Percentiles rank a stretch among this genome's conserved stretches.
These are phyloP conservation scores for Clonostachys sp. DNA, from an alignment of 2,329 filamentous ascomycete genomes.

Conservation along the genomic window DNA sequence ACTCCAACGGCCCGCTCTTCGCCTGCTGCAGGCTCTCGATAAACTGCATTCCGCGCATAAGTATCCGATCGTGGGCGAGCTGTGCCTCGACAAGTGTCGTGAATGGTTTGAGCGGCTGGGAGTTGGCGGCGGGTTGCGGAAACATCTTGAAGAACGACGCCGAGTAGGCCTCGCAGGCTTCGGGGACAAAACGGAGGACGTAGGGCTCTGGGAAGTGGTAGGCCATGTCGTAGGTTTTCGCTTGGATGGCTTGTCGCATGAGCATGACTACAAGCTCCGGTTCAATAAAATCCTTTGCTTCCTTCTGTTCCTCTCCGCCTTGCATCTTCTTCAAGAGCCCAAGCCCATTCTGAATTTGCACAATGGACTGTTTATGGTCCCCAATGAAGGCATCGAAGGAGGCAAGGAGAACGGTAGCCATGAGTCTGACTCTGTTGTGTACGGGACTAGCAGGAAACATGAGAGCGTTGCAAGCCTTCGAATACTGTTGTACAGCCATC, in stretches of 20 bases:
- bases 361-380: constrained; percentile 56
- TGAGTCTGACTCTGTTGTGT: constrained; percentile 48
- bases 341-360: constrained; percentile 56
- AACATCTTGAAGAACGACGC: constrained; percentile 24
- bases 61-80: constrained; percentile 49
- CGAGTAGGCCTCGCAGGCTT: constrained; percentile 11
- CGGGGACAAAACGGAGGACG: constrained; percentile 41
- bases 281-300: constrained; percentile 43
- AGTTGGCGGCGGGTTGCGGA: constrained; percentile 4
- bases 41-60: constrained; percentile 53
- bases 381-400: constrained; percentile 66
- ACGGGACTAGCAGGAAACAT: constrained; percentile 35
- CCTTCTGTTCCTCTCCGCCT: constrained; percentile 13
- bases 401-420: constrained; percentile 61
- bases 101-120: constrained; percentile 26
- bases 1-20: constrained; percentile 45
- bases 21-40: constrained; percentile 47
- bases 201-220: constrained; percentile 62
- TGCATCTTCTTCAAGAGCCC: constrained; percentile 45
- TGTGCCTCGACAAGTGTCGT: constrained; percentile 48
- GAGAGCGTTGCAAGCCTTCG: constrained; percentile 48
- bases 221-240: constrained; percentile 65
- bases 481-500: constrained; percentile 56
- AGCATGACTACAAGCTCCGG: constrained; percentile 60
- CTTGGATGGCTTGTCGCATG: constrained; percentile 58